Evolutionary conservation across 495 filamentous ascomycete genomes (phyloP).

Genomic region (Podospora conica): DNA sequence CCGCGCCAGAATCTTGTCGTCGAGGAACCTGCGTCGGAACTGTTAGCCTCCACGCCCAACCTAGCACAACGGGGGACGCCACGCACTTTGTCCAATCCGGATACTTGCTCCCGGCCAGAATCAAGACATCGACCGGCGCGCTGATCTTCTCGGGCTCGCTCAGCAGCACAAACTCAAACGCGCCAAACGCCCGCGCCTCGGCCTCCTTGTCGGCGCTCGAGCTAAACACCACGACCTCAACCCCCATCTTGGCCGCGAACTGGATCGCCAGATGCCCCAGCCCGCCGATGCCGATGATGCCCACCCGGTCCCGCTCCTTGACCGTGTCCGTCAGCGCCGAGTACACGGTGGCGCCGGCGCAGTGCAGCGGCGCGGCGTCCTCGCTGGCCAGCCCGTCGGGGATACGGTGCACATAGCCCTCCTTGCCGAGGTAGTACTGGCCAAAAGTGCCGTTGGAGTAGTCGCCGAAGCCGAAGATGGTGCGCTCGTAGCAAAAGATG

Average conservation of each 20-base stretch:
- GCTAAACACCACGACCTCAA: constrained; percentile 51
- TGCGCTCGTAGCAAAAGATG: constrained; percentile 15
- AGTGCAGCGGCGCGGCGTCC: constrained; percentile 51
- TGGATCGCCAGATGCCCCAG: constrained; percentile 58
- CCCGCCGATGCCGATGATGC: constrained; percentile 52
- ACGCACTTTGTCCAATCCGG: constrained; percentile 29
- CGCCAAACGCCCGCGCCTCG: constrained; percentile 50
- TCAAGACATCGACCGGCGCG: constrained; percentile 28
- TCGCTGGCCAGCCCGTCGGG: constrained; percentile 35
- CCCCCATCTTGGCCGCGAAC: constrained; percentile 53
- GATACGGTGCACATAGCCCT: constrained; percentile 35
- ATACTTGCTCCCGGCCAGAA: constrained; percentile 30
- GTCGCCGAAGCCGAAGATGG: constrained; percentile 14
- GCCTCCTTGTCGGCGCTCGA: constrained; percentile 46
- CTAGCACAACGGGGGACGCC: not conserved
- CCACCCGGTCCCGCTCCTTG: constrained; percentile 38
- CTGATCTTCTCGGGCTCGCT: constrained; percentile 30
- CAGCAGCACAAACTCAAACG: constrained; percentile 49
- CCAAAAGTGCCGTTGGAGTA: constrained; percentile 20
- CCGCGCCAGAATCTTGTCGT: constrained; percentile 11
- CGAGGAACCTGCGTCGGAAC: constrained; percentile 4
- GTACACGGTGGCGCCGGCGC: constrained; percentile 55
- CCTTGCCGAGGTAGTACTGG: constrained; percentile 20
- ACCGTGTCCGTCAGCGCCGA: constrained; percentile 34
- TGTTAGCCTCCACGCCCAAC: not conserved